These are phyloP conservation scores for Aspergillus pseudonomiae DNA, from an alignment of 2,329 filamentous ascomycete genomes.

Conservation along the genomic window DNA sequence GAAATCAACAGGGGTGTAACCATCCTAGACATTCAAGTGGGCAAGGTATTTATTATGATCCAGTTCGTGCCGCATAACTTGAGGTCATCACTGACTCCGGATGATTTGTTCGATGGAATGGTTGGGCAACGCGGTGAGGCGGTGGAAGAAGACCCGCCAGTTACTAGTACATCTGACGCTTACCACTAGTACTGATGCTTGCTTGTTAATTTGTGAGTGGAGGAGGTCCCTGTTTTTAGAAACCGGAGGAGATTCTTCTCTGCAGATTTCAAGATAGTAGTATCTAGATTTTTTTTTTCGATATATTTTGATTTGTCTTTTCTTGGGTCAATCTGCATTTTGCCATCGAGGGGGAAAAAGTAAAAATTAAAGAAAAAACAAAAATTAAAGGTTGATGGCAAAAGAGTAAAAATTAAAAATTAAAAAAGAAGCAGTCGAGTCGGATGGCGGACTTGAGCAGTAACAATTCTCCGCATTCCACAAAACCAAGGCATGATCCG, in stretches of 20 bases:
- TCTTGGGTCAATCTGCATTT: background rate
- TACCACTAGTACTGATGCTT: background rate
- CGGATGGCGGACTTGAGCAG: slow-evolving; percentile 2
- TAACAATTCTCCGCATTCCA: slow-evolving; percentile 16
- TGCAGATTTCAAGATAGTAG: background rate
- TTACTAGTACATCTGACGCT: slow-evolving; percentile 1
- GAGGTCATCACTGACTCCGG: slow-evolving; percentile 16
- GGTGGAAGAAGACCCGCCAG: slow-evolving; percentile 17
- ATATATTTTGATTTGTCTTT: background rate
- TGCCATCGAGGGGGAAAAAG: background rate
- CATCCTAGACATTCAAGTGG: background rate
- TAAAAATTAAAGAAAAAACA: background rate
- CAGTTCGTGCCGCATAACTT: background rate
- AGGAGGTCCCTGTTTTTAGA: slow-evolving; percentile 7
- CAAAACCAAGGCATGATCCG: background rate
- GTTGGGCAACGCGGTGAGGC: slow-evolving; percentile 27
- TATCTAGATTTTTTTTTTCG: background rate
- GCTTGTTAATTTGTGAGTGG: background rate
- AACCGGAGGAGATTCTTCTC: slow-evolving; percentile 2
- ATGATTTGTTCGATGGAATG: slow-evolving; percentile 18
- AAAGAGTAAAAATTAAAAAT: background rate
- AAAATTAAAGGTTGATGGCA: background rate
- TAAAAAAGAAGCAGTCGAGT: background rate
- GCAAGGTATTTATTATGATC: background rate
- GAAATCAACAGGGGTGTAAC: background rate